Evolutionary conservation across 805 yeast genomes (phyloP).

Genomic region (Zygotorulaspora danielsina): DNA sequence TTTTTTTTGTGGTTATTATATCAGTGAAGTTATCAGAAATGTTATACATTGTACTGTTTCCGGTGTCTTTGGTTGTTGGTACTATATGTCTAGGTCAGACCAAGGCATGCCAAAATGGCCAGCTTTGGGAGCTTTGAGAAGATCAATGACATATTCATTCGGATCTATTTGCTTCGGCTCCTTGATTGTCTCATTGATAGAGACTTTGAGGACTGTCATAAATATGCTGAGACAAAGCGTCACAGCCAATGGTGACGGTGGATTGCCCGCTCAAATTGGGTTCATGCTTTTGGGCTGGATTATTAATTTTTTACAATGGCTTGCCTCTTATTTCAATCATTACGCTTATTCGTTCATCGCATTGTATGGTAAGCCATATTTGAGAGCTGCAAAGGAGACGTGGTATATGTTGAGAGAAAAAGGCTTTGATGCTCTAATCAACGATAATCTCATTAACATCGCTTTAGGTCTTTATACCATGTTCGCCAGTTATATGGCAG

Average conservation of each 20-base stretch:
- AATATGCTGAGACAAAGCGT: slow-evolving; percentile 44
- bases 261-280: slow-evolving; percentile 52
- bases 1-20: slow-evolving; percentile 77
- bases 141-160: slow-evolving; percentile 80
- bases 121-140: slow-evolving; percentile 71
- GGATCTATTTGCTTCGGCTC: slow-evolving; percentile 91
- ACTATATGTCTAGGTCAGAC: slow-evolving; percentile 68
- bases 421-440: slow-evolving; percentile 80
- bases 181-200: slow-evolving; percentile 64
- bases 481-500: slow-evolving; percentile 64
- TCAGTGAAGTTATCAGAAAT: slow-evolving; percentile 78
- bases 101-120: slow-evolving; percentile 77
- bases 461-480: slow-evolving; percentile 73
- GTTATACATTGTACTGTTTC: slow-evolving; percentile 75
- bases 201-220: slow-evolving; percentile 55
- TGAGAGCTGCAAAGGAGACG: slow-evolving; percentile 75
- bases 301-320: slow-evolving; percentile 67
- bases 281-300: slow-evolving; percentile 54
- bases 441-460: slow-evolving; percentile 76
- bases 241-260: slow-evolving; percentile 41
- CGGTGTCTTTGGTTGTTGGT: slow-evolving; percentile 90
- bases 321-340: slow-evolving; percentile 80
- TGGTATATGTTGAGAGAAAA: slow-evolving; percentile 71
- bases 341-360: slow-evolving; percentile 87
- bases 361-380: slow-evolving; percentile 74